Evolutionary conservation across 345 rosid species (phyloP).

Genomic region (Salix purpurea): DNA sequence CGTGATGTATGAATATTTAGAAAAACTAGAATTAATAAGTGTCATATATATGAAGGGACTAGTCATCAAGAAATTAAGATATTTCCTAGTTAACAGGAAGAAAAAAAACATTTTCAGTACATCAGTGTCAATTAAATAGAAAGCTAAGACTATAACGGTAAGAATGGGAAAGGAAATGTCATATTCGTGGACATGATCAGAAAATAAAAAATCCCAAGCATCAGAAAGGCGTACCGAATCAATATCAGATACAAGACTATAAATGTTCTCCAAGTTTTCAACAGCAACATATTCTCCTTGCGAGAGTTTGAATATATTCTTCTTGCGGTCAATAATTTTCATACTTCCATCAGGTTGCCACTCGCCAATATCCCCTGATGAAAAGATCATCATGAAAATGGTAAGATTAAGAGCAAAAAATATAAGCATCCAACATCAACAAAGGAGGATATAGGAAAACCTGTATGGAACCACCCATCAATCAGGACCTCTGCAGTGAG

Average conservation of each 20-base stretch:
- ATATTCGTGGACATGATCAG: background rate
- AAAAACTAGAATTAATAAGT: background rate
- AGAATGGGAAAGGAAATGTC: background rate
- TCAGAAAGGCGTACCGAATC: slow-evolving; percentile 52
- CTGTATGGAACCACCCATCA: slow-evolving; percentile 98
- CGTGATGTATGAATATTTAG: background rate
- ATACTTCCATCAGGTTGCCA: slow-evolving; percentile 97
- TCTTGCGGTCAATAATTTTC: slow-evolving; percentile 90
- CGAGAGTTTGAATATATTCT: slow-evolving; percentile 91
- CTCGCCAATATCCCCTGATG: slow-evolving; percentile 87
- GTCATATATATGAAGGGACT: background rate
- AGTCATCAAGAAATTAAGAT: background rate
- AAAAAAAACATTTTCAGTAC: background rate
- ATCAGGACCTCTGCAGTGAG: slow-evolving; percentile 72
- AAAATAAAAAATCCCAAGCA: background rate
- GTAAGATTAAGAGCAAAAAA: background rate
- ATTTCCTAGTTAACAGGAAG: background rate
- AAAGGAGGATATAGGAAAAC: slow-evolving; percentile 23
- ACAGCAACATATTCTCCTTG: slow-evolving; percentile 99
- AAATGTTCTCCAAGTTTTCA: slow-evolving; percentile 90
- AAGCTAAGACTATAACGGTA: background rate
- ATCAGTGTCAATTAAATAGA: background rate
- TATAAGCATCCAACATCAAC: background rate
- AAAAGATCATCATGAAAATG: background rate
- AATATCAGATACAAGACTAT: slow-evolving; percentile 49